Percentiles rank a stretch among this genome's conserved stretches.
Conservation (phyloP, 148 eudicot species). For the Fagopyrum homotropicum region DNA sequence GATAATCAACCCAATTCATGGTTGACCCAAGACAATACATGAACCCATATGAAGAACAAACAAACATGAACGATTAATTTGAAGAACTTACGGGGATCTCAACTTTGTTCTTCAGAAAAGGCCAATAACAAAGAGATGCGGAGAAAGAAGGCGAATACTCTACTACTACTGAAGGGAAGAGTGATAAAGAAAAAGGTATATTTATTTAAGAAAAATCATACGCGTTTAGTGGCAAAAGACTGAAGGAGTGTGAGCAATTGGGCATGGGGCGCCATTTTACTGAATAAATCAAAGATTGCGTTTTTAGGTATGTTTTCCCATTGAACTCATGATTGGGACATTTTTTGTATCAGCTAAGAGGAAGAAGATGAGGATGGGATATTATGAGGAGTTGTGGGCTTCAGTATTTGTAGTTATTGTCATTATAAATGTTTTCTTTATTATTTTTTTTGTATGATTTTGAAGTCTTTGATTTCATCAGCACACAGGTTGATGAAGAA, state of each 20-base stretch:
- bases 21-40: not conserved
- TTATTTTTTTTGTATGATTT: not conserved
- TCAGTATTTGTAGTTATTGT: not conserved
- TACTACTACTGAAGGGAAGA: not conserved
- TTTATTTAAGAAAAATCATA: not conserved
- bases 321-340: not conserved
- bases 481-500: not conserved
- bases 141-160: not conserved
- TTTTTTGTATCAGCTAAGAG: not conserved
- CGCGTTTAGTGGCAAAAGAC: not conserved
- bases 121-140: not conserved
- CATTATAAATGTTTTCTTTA: not conserved
- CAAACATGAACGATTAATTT: not conserved
- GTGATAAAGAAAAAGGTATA: not conserved
- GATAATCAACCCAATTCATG: not conserved
- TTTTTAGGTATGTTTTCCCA: not conserved
- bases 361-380: not conserved
- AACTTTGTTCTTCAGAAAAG: not conserved
- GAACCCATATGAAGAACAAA: not conserved
- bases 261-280: constrained; percentile 8
- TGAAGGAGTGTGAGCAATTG: not conserved
- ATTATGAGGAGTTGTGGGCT: not conserved
- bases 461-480: not conserved
- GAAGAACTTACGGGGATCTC: not conserved
- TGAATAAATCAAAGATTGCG: not conserved